phyloP scores from a whole-genome alignment of 2,329 filamentous ascomycete species.

The Daldinia eschscholtzii region DNA sequence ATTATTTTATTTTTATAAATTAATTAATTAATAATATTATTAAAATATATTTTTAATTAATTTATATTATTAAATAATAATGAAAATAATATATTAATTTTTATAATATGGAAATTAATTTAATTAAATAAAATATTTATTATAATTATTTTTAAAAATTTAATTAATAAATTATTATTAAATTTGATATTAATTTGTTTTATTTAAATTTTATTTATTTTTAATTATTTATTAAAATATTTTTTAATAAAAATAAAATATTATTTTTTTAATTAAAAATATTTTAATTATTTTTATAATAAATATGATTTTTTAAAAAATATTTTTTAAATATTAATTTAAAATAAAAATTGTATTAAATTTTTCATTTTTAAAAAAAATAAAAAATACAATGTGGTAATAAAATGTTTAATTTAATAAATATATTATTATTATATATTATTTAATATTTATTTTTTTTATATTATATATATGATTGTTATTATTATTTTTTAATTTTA shows the following conservation, averaged over 20 bases:
- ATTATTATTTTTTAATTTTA: too few species aligned
- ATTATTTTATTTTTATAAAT: background rate
- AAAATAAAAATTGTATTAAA: too few species aligned
- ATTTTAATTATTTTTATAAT: too few species aligned
- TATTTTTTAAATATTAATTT: too few species aligned
- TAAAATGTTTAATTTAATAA: background rate
- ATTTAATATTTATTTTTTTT: background rate
- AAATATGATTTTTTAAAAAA: background rate
- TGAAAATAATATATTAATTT: background rate
- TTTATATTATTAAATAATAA: constrained; percentile 4
- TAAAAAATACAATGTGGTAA: background rate
- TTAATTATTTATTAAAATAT: too few species aligned
- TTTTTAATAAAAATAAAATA: too few species aligned
- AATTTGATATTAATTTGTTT: constrained; percentile 2
- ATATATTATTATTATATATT: background rate
- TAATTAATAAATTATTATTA: background rate
- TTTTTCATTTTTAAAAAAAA: background rate
- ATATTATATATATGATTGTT: background rate
- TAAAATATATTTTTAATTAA: constrained; percentile 4
- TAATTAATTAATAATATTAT: constrained; percentile 8
- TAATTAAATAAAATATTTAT: background rate
- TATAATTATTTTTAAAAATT: constrained; percentile 3
- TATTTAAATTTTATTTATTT: background rate
- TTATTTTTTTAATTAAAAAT: too few species aligned
- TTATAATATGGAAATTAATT: background rate